Conservation (phyloP, 2,329 filamentous ascomycete genomes). For the Sporothrix pseudoabietina region DNA sequence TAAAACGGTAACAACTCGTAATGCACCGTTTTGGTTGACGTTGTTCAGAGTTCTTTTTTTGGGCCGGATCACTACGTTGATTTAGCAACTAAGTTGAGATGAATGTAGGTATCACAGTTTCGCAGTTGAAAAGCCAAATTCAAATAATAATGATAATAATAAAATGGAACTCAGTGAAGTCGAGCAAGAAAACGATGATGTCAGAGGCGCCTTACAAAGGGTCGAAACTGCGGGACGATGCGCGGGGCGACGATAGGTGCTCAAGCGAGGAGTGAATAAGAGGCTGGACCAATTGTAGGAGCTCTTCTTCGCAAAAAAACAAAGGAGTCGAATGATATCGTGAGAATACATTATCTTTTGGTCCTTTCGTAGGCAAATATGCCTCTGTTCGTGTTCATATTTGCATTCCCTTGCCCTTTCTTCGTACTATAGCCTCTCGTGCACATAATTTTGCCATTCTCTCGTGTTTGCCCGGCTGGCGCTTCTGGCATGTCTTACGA, state of each 20-base stretch:
- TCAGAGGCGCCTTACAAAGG: constrained; percentile 18
- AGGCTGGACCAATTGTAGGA: neutral
- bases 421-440: neutral
- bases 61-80: neutral
- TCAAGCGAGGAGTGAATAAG: neutral
- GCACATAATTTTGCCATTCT: neutral
- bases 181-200: constrained; percentile 10
- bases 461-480: neutral
- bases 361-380: neutral
- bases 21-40: neutral
- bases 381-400: neutral
- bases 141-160: no score
- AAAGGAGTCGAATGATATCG: neutral
- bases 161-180: neutral
- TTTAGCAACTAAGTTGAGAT: neutral
- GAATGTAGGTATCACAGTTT: neutral
- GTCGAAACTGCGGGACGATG: neutral
- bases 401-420: neutral
- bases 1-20: neutral
- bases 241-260: constrained; percentile 2
- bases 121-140: neutral
- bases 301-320: neutral
- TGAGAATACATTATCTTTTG: neutral
- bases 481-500: neutral
- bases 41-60: neutral